A percentile compares a stretch with the other conserved stretches of the same genome.
Conservation (phyloP, 2,329 filamentous ascomycete genomes). For the Phyllosticta capitalensis region DNA sequence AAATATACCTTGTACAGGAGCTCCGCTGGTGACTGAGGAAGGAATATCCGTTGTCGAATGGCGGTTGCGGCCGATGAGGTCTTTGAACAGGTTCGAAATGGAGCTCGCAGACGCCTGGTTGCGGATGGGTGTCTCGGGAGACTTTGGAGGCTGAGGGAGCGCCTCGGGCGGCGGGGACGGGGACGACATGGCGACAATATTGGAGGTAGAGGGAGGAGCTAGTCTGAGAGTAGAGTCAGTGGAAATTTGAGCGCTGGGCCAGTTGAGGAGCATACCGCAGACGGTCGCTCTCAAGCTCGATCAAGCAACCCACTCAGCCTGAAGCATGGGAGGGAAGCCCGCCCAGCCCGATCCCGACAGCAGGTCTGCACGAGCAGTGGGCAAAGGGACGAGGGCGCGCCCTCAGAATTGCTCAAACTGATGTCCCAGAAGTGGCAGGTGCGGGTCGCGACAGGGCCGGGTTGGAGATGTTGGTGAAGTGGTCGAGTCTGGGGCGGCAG, state of each 20-base stretch:
- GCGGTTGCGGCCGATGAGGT: constrained; percentile 4
- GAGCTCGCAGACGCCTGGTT: constrained; percentile 8
- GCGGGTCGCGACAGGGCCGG: background rate
- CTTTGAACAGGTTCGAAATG: constrained; percentile 9
- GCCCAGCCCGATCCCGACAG: constrained; percentile 1
- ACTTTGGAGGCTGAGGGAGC: constrained; percentile 6
- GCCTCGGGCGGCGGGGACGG: constrained; percentile 10
- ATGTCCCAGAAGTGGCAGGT: background rate
- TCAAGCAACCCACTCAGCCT: background rate
- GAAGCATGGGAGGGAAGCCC: background rate
- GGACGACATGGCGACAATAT: constrained; percentile 1
- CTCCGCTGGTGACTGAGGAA: background rate
- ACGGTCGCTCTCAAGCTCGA: background rate
- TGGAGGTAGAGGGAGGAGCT: background rate
- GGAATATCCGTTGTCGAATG: constrained; percentile 1
- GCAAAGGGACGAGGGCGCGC: background rate
- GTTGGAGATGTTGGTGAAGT: background rate
- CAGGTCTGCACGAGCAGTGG: constrained; percentile 2
- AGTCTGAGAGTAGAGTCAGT: background rate
- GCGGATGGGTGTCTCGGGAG: background rate
- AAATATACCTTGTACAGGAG: constrained; percentile 8
- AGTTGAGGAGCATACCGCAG: background rate
- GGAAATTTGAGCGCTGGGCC: background rate
- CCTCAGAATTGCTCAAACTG: background rate
- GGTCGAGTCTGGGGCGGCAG: background rate